These are phyloP conservation scores for Ophiostoma tasmaniense DNA, from an alignment of 2,329 filamentous ascomycete species.

Conservation along the genomic window DNA sequence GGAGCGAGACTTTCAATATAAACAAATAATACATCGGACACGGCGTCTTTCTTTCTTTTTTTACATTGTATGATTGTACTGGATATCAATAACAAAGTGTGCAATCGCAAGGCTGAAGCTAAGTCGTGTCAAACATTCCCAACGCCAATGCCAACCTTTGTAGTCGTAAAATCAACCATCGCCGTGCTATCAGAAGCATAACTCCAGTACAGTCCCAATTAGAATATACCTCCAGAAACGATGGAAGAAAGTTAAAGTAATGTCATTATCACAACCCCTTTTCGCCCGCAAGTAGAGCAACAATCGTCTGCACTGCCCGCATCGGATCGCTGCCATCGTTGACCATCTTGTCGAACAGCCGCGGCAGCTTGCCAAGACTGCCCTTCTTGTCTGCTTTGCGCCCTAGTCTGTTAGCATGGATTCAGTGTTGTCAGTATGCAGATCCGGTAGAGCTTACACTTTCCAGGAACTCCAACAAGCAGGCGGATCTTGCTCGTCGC, in stretches of 20 bases:
- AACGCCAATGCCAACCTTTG: neutral
- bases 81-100: constrained; percentile 2
- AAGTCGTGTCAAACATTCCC: neutral
- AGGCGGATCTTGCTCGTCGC: constrained; percentile 51
- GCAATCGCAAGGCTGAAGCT: neutral
- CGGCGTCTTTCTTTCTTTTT: neutral
- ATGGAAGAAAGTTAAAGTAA: neutral
- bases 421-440: constrained; percentile 10
- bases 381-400: constrained; percentile 47
- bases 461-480: constrained; percentile 47
- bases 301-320: constrained; percentile 49
- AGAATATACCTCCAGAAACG: neutral
- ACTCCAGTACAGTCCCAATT: neutral
- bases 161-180: neutral
- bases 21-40: constrained; percentile 1
- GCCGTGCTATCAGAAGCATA: neutral
- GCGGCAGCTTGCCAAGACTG: constrained; percentile 49
- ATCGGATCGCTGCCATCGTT: constrained; percentile 46
- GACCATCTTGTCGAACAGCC: constrained; percentile 52
- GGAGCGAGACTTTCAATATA: neutral
- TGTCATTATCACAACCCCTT: neutral
- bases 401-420: constrained; percentile 37
- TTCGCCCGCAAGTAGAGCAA: constrained; percentile 50
- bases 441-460: constrained; percentile 45
- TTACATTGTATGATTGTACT: neutral